Evolutionary conservation across 345 rosid genomes (phyloP), one percentile per base, ranked within the genome.

Genomic region (Cardamine occulta): DNA sequence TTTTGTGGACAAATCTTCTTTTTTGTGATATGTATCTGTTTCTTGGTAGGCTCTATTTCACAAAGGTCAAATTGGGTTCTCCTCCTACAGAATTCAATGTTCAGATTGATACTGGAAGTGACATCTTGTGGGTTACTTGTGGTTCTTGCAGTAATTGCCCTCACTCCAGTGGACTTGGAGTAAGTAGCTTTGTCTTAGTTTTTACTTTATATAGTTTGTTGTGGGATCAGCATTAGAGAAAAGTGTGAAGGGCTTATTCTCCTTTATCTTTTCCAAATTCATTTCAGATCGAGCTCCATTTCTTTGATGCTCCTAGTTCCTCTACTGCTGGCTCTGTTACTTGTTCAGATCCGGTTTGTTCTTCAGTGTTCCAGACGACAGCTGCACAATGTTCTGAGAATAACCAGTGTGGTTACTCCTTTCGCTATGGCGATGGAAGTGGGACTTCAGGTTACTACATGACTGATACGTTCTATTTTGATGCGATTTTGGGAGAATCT

Each of bases 61-160:
- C 99, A 12, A 90, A 88, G 86, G 97, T 95, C 82, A 92, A 89
- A 78, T 55, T 95, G 56, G 97, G 99, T 12, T 88, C 96, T 74
- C 99, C 99, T 75, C 96, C 99, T 42, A 88, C 86, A 84, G 99
- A 88, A 63, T 95, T 90, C 86, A 92, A 85, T 78, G 97, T 92
- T 84, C 97, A 95, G 87, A 95, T 95, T 79, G 99, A 95, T 80
- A 95, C 97, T 7, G 97, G 98, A 79, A 94, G 98, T 32, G 97
- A 94, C 49, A 86, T 91, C 68, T 82, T 94, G 77, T 94, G 98
- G 98, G 92, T 94, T 35, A 79, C 87, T 79, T 94, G 98, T 76
- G 82, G 83, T 78, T 82, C 96, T 60, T 91, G 98, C 84, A 80
- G 63, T 72, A 80, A 91, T 70, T 94, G 97, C 74, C 98, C 98